phyloP scores from a whole-genome alignment of 306 rosid genomes.

The Lathyrus aphaca region DNA sequence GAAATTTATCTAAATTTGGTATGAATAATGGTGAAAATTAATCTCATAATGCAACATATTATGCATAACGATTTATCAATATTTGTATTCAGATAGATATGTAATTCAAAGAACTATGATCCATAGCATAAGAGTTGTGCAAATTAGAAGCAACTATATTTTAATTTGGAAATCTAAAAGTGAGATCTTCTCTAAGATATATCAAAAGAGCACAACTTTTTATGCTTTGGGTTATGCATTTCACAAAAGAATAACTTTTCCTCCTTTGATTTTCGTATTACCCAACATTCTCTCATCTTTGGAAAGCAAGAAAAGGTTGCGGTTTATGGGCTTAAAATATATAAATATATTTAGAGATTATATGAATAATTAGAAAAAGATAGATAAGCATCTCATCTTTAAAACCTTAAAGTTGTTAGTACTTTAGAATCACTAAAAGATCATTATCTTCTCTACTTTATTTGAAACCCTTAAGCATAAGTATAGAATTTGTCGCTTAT shows the following conservation, averaged over 20 bases:
- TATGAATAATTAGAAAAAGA: constrained; percentile 52
- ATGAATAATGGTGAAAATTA: not conserved
- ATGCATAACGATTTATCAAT: constrained; percentile 31
- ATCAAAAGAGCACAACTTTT: constrained; percentile 93
- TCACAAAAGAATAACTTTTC: constrained; percentile 79
- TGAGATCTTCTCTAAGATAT: constrained; percentile 83
- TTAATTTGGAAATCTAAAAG: constrained; percentile 63
- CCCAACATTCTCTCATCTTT: constrained; percentile 87
- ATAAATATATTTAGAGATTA: constrained; percentile 38
- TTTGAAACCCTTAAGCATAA: constrained; percentile 66
- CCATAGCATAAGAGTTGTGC: constrained; percentile 72
- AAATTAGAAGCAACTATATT: constrained; percentile 81
- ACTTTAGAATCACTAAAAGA: constrained; percentile 94
- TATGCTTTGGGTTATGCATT: constrained; percentile 68
- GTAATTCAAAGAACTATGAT: constrained; percentile 55
- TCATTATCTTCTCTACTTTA: constrained; percentile 70
- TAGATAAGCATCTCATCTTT: constrained; percentile 77
- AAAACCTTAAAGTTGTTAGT: constrained; percentile 72
- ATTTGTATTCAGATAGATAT: constrained; percentile 48
- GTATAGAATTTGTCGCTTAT: constrained; percentile 85
- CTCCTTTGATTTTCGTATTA: constrained; percentile 71
- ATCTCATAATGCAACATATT: constrained; percentile 32
- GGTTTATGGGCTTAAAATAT: constrained; percentile 53
- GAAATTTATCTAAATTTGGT: too few species aligned
- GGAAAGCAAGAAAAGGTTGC: constrained; percentile 75